These are phyloP conservation scores for Leccinum aurantiacum DNA, from an alignment of 768 basidiomycete species.

Conservation along the genomic window DNA sequence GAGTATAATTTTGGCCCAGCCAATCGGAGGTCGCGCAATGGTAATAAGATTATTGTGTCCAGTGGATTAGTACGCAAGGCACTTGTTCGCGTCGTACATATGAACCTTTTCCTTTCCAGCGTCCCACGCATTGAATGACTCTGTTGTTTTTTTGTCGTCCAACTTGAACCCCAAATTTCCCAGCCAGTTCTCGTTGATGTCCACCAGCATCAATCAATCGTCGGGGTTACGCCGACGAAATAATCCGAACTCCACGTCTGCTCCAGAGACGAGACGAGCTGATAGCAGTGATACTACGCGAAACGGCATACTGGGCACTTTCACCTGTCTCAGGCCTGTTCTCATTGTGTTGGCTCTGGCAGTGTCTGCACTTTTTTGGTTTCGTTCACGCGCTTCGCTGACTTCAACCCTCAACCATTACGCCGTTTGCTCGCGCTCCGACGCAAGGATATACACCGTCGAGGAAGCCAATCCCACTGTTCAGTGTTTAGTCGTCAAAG, in stretches of 20 bases:
- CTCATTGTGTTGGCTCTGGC: constrained; percentile 10
- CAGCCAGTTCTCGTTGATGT: not conserved
- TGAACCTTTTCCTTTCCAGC: too few species aligned
- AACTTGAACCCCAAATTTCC: not conserved
- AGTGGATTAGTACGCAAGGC: too few species aligned
- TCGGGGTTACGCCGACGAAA: constrained; percentile 14
- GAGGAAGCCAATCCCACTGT: constrained; percentile 49
- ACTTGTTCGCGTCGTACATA: too few species aligned
- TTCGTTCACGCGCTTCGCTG: not conserved
- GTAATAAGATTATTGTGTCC: not conserved
- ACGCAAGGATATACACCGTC: constrained; percentile 63
- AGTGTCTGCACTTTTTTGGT: constrained; percentile 13
- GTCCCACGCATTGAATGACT: not conserved
- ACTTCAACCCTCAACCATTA: constrained; percentile 38
- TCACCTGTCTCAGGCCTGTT: not conserved
- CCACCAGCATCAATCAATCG: not conserved
- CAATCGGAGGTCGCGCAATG: not conserved
- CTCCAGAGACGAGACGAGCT: not conserved
- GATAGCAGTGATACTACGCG: not conserved
- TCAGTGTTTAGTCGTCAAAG: constrained; percentile 64
- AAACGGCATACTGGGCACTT: not conserved
- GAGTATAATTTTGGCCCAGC: not conserved
- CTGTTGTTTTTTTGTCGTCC: not conserved
- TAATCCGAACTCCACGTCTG: not conserved
- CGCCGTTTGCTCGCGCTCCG: constrained; percentile 60